Base-by-base conservation (phyloP, 495 filamentous ascomycete species). In the Penicillium salamii region DNA sequence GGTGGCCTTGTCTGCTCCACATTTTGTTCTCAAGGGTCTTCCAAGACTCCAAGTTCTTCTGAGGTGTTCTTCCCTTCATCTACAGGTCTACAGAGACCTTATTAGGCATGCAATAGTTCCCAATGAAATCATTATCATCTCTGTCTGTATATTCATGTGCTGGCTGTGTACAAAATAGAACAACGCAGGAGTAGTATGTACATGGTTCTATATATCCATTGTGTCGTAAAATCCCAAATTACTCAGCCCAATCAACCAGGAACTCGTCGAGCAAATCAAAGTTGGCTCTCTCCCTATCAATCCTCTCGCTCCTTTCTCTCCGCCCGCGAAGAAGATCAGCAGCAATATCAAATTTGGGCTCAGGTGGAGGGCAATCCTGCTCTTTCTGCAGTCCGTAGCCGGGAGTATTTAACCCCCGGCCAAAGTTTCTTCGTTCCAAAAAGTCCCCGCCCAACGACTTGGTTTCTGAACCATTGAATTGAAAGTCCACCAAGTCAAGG, bases 291-390 rank as follows among this genome's bases (percentile, higher is more conserved):
- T 35, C 26, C 26, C 24, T 47, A 20, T 33, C 28, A 11, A 8
- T 13, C 29, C 29, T 32, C 29, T 26, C 4, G 23, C 23, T 32
- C 34, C 35, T 40, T 26, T 48, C 46, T 18, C 24, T 40, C 46
- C 46, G 23, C 2, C 36, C 35, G 7, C 36, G 34, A 31, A 48
- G 36, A 39, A 48, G 34, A 31, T 48, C 46, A 17, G 46, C 46
- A 11, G 35, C 46, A 32, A 48, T 39, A 40, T 48, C 46, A 48
- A 48, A 48, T 11, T 48, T 32, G 5, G 46, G 13, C 19, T 48
- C 46, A 1, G 46, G 13, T 3, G 15, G 17, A 24, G 36, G n/a
- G 6, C 12, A 13, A 14, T 19, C 17, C 12, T 47, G 33, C 7
- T 34, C 21, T 12, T 46, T 20, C 1, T 14, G 24, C 1, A 13